Evolutionary conservation across 768 basidiomycete species (phyloP), one percentile per base, ranked within the genome.

Genomic region (Sarcomyxa edulis): DNA sequence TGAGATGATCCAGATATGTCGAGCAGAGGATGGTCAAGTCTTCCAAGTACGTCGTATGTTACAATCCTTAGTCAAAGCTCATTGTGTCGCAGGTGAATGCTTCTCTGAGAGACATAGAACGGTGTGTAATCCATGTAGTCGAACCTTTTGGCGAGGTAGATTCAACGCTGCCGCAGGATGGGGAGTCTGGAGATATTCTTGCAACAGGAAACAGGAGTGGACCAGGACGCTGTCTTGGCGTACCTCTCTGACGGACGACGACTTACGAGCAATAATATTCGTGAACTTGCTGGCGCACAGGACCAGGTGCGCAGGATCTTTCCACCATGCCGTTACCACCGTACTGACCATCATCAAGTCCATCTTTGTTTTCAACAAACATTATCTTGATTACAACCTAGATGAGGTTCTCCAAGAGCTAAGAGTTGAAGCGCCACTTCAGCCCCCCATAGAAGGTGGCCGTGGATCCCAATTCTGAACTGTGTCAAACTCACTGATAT

Each of bases 311-410:
- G 70, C 55, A 24, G 15, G 2, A 18, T 7, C 23, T 35, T 9
- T 28, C 34, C 32, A 19, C 16, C 23, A 36, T 33, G 29, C 10
- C 24, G 20, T n/a, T 32, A 9, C 12, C 3, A 2, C 16, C 16
- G 32, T 12, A 21, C 25, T n/a, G 10, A 11, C 48, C 36, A 11
- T 27, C 33, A 42, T 16, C 39, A 37, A 66, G 88, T 70, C 77
- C 6, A 82, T 92, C 44, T 91, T 76, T 50, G 84, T 91, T 5
- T 92, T 86, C 62, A 91, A 90, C 61, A 88, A 87, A 51, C 66
- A 74, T 50, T 85, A 84, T 50, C 71, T 92, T 25, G 85, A 87
- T 46, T 66, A 77, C 30, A 78, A 83, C 35, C 39, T 84, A 20
- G 74, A 81, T 2, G 72, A 82, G 29, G 79, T 86, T 18, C 56